Percentiles rank a stretch among this genome's conserved stretches.
Conservation (phyloP, 2,329 filamentous ascomycete species). For the Botrytis deweyae region DNA sequence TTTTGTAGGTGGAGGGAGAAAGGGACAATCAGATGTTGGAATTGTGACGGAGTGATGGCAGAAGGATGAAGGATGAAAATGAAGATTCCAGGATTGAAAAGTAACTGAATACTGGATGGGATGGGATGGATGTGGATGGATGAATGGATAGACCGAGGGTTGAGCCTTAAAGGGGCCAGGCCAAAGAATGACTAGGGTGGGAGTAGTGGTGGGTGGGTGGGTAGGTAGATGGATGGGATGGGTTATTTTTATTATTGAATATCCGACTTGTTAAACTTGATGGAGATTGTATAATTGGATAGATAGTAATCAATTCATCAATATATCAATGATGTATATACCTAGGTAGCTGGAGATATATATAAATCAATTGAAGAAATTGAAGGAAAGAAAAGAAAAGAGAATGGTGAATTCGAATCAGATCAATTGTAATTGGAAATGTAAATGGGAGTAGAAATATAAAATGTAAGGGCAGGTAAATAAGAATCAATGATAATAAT, state of each 20-base stretch:
- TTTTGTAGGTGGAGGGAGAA: not conserved
- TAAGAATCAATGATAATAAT: not conserved
- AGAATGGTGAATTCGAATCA: not conserved
- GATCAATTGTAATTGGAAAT: not conserved
- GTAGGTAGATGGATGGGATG: not conserved
- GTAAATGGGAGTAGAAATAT: not conserved
- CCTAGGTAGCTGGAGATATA: too few relatives aligned
- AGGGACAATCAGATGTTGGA: not conserved
- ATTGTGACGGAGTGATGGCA: not conserved
- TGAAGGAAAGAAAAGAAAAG: not conserved
- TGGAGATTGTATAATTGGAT: not conserved
- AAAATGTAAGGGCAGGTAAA: not conserved
- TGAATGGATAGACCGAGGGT: not conserved
- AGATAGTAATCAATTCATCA: not conserved
- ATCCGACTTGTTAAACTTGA: not conserved
- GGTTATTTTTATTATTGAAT: not conserved
- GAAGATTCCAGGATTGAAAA: slow-evolving; percentile 1
- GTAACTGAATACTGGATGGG: not conserved
- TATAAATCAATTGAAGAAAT: not conserved
- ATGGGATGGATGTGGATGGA: not conserved
- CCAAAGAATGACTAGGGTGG: not conserved
- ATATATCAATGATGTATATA: not conserved
- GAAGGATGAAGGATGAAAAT: not conserved
- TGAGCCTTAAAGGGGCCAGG: slow-evolving; percentile 10
- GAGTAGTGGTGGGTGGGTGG: not conserved